phyloP scores from a whole-genome alignment of 331 rosid species.

The Acacia concinna region DNA sequence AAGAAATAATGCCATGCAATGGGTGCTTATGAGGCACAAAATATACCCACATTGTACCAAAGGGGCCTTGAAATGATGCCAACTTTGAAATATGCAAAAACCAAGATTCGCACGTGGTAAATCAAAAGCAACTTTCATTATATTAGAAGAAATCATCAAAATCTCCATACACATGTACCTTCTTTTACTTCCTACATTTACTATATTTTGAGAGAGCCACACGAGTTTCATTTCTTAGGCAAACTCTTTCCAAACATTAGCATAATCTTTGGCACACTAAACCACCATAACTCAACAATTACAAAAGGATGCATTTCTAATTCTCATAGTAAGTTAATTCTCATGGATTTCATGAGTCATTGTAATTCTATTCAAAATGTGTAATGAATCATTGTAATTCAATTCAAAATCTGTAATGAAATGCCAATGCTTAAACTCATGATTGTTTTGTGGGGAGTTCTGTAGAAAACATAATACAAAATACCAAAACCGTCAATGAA shows the following conservation, averaged over 20 bases:
- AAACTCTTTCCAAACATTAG: background rate
- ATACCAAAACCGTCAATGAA: background rate
- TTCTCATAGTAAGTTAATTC: background rate
- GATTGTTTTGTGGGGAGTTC: background rate
- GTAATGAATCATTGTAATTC: too few species aligned
- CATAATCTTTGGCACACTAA: background rate
- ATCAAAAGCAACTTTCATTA: conserved; percentile 19
- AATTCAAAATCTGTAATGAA: background rate
- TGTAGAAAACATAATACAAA: background rate
- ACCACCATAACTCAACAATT: conserved; percentile 16
- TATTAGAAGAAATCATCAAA: background rate
- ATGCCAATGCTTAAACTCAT: background rate
- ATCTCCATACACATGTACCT: conserved; percentile 5
- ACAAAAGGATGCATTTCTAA: background rate
- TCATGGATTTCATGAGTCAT: background rate
- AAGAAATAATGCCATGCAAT: too few species aligned
- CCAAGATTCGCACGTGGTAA: background rate
- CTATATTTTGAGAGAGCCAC: background rate
- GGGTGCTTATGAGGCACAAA: conserved; percentile 4
- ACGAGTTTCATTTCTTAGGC: background rate
- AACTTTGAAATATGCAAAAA: conserved; percentile 15
- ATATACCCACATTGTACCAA: background rate
- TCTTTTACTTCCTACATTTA: background rate
- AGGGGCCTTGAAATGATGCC: conserved; percentile 7
- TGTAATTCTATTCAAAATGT: too few species aligned